A percentile compares a stretch with the other conserved stretches of the same genome.
Evolutionary conservation across 768 basidiomycete genomes (phyloP).

Genomic region (Serendipita sp.): DNA sequence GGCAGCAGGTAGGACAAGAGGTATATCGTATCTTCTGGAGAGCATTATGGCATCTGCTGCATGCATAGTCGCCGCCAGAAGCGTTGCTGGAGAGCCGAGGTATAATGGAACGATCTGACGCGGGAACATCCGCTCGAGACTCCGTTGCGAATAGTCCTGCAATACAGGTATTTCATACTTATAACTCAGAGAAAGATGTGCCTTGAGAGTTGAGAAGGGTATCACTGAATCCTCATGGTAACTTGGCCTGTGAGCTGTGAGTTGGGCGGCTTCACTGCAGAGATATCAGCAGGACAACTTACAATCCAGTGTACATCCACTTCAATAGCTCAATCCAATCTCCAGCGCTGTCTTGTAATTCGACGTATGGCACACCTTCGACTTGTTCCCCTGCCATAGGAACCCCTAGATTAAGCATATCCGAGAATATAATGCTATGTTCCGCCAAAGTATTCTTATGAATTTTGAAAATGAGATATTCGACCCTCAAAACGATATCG

Average conservation of each 20-base stretch:
- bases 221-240: not conserved
- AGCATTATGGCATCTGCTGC: not conserved
- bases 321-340: not conserved
- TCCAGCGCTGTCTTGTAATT: not conserved
- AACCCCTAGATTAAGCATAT: not conserved
- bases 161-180: constrained; percentile 1
- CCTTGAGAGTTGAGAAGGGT: not conserved
- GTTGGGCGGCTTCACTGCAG: not conserved
- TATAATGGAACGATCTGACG: no score
- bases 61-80: not conserved
- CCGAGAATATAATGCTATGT: not conserved
- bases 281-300: not conserved
- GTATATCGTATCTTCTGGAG: not conserved
- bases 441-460: not conserved
- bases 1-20: not conserved
- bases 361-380: not conserved
- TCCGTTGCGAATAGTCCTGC: not conserved
- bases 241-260: not conserved
- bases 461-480: not conserved
- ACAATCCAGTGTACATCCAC: constrained; percentile 1
- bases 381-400: not conserved
- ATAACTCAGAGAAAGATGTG: not conserved
- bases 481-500: not conserved
- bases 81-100: no score
- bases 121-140: not conserved